Evolutionary conservation across 495 filamentous ascomycete species (phyloP), one percentile per base, ranked within the genome.

Genomic region (Penicillium verhagenii): DNA sequence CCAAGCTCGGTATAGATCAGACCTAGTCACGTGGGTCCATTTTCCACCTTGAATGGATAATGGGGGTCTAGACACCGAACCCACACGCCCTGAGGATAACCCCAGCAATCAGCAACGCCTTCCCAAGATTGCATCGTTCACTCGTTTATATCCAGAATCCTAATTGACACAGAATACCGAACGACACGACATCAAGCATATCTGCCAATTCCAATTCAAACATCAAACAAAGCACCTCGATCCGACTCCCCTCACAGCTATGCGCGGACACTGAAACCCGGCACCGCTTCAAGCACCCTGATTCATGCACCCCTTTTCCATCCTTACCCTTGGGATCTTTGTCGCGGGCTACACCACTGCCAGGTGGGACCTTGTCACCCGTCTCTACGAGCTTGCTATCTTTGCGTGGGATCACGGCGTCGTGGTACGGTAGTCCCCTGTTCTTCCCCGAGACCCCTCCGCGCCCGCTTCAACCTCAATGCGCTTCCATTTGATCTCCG

Each of bases 401-500:
- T 99, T 97, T 70, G 94, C 95, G 60, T 96, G 91, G 92, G 90
- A 96, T 71, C 90, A 96, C 90, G 92, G 92, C 67, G 94, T 99
- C 65, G 89, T 98, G 66, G 93, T 96, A 76, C 73, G 91, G 77
- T 52, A 4, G 19, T 57, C 21, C 16, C 39, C 48, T 53, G 13
- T 49, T 44, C 19, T 39, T 20, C 1, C 47, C 47, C 11, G 10
- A 23, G 31, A 24, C 64, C 50, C 59, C 63, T 61, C 60, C 50
- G 38, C 46, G 45, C 40, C 52, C 47, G 40, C 35, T 44, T 52
- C 31, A 38, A 48, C 33, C 42, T 45, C 42, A 14, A 45, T 43
- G 20, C 40, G 23, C 42, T n/a, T 21, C 33, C 40, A 31, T 44
- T 19, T 28, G 37, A 43, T 37, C 19, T 20, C 26, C 19, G 43